Conservation (phyloP, 78 protist species). For the Dictyostelium purpureum region DNA sequence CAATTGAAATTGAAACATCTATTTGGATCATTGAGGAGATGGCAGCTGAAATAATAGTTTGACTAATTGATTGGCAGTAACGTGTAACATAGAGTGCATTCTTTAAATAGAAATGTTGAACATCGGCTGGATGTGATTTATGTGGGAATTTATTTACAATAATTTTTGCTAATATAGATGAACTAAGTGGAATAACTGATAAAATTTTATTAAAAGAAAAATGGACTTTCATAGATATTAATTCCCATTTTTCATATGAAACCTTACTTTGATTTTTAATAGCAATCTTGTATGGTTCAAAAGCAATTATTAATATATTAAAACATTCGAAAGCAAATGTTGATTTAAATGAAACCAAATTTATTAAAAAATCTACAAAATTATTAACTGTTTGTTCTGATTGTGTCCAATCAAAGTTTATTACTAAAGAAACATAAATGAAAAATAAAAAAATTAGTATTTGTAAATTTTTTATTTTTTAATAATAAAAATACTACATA, state of each 20-base stretch:
- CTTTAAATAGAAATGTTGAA: slow-evolving; percentile 62
- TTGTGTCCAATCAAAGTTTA: slow-evolving; percentile 68
- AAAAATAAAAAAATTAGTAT: background rate
- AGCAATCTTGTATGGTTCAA: slow-evolving; percentile 63
- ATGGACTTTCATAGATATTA: slow-evolving; percentile 50
- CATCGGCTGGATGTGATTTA: slow-evolving; percentile 42
- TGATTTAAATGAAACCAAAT: slow-evolving; percentile 60
- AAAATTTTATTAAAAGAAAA: slow-evolving; percentile 57
- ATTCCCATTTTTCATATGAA: slow-evolving; percentile 61
- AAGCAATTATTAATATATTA: slow-evolving; percentile 7
- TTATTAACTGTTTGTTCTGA: slow-evolving; percentile 53
- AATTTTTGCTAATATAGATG: slow-evolving; percentile 3
- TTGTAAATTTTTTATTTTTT: background rate
- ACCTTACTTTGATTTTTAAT: slow-evolving; percentile 8
- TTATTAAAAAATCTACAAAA: slow-evolving; percentile 69
- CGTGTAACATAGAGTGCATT: slow-evolving; percentile 58
- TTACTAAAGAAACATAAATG: background rate
- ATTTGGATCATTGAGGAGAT: slow-evolving; percentile 28
- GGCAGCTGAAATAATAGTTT: background rate
- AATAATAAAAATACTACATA: background rate
- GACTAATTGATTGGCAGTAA: slow-evolving; percentile 42
- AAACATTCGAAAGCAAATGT: slow-evolving; percentile 50
- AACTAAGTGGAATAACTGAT: slow-evolving; percentile 36
- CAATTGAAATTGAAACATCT: slow-evolving; percentile 54
- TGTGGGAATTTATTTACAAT: slow-evolving; percentile 50